These are phyloP conservation scores for Argentina anserina DNA, from an alignment of 306 rosid genomes.

Conservation along the genomic window DNA sequence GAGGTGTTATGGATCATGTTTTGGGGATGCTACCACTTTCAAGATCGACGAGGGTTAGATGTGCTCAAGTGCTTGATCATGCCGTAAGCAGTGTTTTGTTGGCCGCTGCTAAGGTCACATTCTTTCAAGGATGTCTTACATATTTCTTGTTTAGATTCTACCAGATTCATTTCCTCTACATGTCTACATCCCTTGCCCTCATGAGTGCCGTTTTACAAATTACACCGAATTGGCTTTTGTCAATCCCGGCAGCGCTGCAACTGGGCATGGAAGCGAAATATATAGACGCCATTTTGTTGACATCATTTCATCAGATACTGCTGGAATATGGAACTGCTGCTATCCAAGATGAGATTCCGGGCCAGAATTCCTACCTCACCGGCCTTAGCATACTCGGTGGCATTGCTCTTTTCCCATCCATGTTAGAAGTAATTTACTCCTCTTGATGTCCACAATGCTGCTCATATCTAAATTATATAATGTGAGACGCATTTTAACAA, in stretches of 20 bases:
- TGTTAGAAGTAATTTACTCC: slow-evolving; percentile 25
- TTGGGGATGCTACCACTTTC: slow-evolving; percentile 37
- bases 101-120: slow-evolving; percentile 34
- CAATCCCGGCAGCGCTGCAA: slow-evolving; percentile 33
- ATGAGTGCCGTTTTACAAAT: slow-evolving; percentile 34
- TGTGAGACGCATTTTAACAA: not conserved
- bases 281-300: slow-evolving; percentile 28
- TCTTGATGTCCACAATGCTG: not conserved
- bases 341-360: slow-evolving; percentile 42
- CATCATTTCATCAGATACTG: slow-evolving; percentile 31
- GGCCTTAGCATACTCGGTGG: slow-evolving; percentile 46
- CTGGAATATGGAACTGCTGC: slow-evolving; percentile 36
- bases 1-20: slow-evolving; percentile 37
- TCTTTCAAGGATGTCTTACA: slow-evolving; percentile 41
- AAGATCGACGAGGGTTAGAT: slow-evolving; percentile 24
- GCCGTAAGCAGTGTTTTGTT: slow-evolving; percentile 35
- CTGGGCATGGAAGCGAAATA: slow-evolving; percentile 36
- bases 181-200: slow-evolving; percentile 34
- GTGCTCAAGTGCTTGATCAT: slow-evolving; percentile 42
- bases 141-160: slow-evolving; percentile 38
- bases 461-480: too few species aligned
- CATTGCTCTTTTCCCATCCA: slow-evolving; percentile 35
- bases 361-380: slow-evolving; percentile 40
- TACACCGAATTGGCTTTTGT: slow-evolving; percentile 27
- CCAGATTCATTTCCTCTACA: slow-evolving; percentile 33